phyloP scores from a whole-genome alignment of 495 filamentous ascomycete genomes.

The Penicillium bialowiezense region DNA sequence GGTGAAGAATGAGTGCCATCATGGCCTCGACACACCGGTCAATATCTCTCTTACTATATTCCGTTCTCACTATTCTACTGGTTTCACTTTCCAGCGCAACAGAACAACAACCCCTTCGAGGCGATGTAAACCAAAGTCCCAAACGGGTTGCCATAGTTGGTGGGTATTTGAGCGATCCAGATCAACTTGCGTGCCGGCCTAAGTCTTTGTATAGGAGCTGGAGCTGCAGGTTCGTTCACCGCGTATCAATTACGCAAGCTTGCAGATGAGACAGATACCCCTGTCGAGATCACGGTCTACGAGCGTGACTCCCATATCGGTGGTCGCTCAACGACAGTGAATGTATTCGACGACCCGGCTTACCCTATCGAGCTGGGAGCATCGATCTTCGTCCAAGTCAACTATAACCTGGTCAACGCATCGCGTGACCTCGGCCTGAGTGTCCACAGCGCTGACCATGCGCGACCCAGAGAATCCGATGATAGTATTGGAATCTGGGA shows the following conservation, averaged over 20 bases:
- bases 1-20: too few species aligned
- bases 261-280: slow-evolving; percentile 50
- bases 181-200: neutral
- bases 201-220: slow-evolving; percentile 64
- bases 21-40: neutral
- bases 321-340: slow-evolving; percentile 84
- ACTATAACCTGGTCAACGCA: slow-evolving; percentile 75
- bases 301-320: slow-evolving; percentile 79
- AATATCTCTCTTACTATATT: slow-evolving; percentile 2
- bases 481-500: slow-evolving; percentile 79
- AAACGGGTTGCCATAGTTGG: slow-evolving; percentile 50
- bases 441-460: slow-evolving; percentile 31
- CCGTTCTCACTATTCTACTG: slow-evolving; percentile 13
- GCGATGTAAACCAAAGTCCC: slow-evolving; percentile 12
- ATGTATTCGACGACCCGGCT: slow-evolving; percentile 67
- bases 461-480: slow-evolving; percentile 34
- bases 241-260: slow-evolving; percentile 79
- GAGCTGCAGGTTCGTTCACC: slow-evolving; percentile 81
- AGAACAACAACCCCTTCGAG: slow-evolving; percentile 25
- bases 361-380: slow-evolving; percentile 84
- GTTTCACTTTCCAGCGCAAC: slow-evolving; percentile 18
- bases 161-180: slow-evolving; percentile 16
- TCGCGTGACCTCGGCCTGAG: slow-evolving; percentile 68
- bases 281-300: slow-evolving; percentile 80
- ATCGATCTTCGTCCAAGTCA: slow-evolving; percentile 87